phyloP scores from a whole-genome alignment of 805 yeast species.

The Scheffersomyces ergatensis region DNA sequence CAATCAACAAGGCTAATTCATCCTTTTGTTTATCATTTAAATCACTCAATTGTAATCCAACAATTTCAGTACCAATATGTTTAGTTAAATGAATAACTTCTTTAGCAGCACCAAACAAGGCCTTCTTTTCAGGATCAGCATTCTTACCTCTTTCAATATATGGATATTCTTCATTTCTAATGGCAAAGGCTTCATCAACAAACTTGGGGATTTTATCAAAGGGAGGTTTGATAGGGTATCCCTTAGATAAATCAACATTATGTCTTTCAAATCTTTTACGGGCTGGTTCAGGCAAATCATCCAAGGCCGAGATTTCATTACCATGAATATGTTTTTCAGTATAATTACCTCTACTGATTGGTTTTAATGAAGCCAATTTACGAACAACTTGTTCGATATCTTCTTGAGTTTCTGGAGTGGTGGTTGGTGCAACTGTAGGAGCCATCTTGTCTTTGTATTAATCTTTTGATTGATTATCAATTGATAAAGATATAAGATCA shows the following conservation, averaged over 20 bases:
- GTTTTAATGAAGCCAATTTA: constrained; percentile 13
- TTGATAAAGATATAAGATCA: not conserved
- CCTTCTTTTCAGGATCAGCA: constrained; percentile 32
- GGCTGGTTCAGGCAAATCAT: constrained; percentile 19
- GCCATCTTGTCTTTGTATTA: no score
- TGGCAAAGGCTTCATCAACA: constrained; percentile 24
- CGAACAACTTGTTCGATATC: constrained; percentile 10
- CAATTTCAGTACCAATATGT: constrained; percentile 27
- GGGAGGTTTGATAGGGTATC: constrained; percentile 24
- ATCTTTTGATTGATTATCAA: not conserved
- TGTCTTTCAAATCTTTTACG: constrained; percentile 20
- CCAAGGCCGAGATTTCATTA: constrained; percentile 4
- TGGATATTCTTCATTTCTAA: constrained; percentile 20
- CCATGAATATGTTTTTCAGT: constrained; percentile 2
- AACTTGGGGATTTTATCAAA: constrained; percentile 22
- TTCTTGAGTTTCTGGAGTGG: not conserved
- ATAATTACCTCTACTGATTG: constrained; percentile 12
- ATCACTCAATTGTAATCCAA: constrained; percentile 26
- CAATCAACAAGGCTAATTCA: constrained; percentile 26
- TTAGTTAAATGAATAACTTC: constrained; percentile 24
- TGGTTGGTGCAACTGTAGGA: constrained; percentile 9
- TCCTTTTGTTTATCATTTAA: constrained; percentile 25
- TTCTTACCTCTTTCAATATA: constrained; percentile 24
- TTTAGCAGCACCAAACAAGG: constrained; percentile 25
- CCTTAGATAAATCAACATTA: constrained; percentile 22